Evolutionary conservation across 495 filamentous ascomycete species (phyloP).

Genomic region (Immersiella caudata): DNA sequence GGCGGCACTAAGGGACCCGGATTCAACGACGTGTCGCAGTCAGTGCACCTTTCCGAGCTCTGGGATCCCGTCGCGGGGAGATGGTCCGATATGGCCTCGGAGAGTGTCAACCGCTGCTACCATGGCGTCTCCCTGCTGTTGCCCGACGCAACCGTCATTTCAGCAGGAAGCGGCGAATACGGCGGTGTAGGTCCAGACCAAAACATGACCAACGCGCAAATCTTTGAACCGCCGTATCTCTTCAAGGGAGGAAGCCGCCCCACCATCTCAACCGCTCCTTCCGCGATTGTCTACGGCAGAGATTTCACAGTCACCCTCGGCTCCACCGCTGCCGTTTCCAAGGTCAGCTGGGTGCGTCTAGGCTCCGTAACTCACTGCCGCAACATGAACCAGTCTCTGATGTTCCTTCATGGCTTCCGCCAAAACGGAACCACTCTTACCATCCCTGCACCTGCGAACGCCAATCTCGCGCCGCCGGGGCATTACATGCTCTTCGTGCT

Average conservation of each 20-base stretch:
- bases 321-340: neutral
- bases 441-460: slow-evolving; percentile 14
- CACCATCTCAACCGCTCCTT: neutral
- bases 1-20: slow-evolving; percentile 17
- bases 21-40: slow-evolving; percentile 17
- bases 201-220: slow-evolving; percentile 6
- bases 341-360: slow-evolving; percentile 19
- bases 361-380: slow-evolving; percentile 19
- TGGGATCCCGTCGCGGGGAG: slow-evolving; percentile 9
- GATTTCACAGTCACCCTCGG: slow-evolving; percentile 15
- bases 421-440: slow-evolving; percentile 11
- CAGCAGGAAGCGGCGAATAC: slow-evolving; percentile 18
- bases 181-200: slow-evolving; percentile 2
- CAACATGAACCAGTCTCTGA: slow-evolving; percentile 24
- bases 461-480: slow-evolving; percentile 17
- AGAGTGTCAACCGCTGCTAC: slow-evolving; percentile 18
- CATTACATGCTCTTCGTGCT: slow-evolving; percentile 22
- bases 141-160: slow-evolving; percentile 14
- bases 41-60: slow-evolving; percentile 13
- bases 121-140: slow-evolving; percentile 13
- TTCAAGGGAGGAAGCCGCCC: slow-evolving; percentile 6
- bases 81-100: slow-evolving; percentile 18
- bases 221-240: slow-evolving; percentile 21
- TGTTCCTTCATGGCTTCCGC: slow-evolving; percentile 6
- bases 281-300: slow-evolving; percentile 11